phyloP scores from a whole-genome alignment of 148 eudicot genomes.

The Silene uniflora region DNA sequence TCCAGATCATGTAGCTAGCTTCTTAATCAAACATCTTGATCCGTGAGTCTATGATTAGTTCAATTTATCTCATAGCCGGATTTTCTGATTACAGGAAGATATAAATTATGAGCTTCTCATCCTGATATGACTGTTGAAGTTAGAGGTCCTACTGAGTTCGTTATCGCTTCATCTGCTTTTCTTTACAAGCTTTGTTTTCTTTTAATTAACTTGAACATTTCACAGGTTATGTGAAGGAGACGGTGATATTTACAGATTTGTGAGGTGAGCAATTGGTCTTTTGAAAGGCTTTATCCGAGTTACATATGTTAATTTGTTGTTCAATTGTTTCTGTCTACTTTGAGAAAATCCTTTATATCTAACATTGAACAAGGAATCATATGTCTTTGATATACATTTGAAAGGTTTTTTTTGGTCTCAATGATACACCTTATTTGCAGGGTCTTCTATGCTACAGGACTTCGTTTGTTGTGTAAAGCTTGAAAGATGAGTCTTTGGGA shows the following conservation, averaged over 20 bases:
- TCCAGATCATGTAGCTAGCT: not conserved
- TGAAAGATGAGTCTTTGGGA: slow-evolving; percentile 91
- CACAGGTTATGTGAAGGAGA: no score
- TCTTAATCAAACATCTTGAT: not conserved
- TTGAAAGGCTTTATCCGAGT: no score
- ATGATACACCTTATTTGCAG: slow-evolving; percentile 33
- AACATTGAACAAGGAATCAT: no score
- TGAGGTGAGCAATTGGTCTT: no score
- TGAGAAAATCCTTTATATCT: not conserved
- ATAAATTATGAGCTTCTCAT: slow-evolving; percentile 71
- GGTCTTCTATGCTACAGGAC: slow-evolving; percentile 66
- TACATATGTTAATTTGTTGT: no score
- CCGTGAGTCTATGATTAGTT: slow-evolving; percentile 20
- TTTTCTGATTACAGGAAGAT: slow-evolving; percentile 57
- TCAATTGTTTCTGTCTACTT: not conserved
- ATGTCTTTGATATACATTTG: no score
- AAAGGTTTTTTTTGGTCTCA: no score
- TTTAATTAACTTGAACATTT: no score
- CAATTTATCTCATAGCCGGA: not conserved
- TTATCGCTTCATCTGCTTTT: slow-evolving; percentile 13
- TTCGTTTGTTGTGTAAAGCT: slow-evolving; percentile 80
- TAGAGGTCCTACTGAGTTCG: slow-evolving; percentile 73
- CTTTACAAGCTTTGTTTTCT: no score
- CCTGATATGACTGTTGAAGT: slow-evolving; percentile 65
- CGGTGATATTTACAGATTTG: no score